A percentile compares a stretch with the other conserved stretches of the same genome.
Evolutionary conservation across 2,329 filamentous ascomycete species (phyloP).

Genomic region (Stagonosporopsis vannaccii): DNA sequence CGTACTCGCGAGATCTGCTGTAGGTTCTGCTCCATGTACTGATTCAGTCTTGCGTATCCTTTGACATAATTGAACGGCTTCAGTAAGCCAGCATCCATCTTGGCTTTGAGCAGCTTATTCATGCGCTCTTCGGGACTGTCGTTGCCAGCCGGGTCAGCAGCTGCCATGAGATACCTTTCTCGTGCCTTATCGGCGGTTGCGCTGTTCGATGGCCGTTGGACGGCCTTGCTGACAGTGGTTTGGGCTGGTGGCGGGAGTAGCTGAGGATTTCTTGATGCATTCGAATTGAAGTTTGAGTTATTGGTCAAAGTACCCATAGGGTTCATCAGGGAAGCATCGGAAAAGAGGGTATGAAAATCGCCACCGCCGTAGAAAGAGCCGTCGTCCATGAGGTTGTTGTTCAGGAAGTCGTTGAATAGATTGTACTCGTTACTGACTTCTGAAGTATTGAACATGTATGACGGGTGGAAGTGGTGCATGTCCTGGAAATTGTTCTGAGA

Average conservation of each 20-base stretch:
- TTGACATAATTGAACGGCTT: constrained; percentile 99
- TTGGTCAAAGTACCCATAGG: constrained; percentile 52
- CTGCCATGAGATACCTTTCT: constrained; percentile 93
- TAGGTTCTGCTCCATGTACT: constrained; percentile 91
- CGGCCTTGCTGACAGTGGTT: constrained; percentile 60
- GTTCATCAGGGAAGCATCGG: constrained; percentile 63
- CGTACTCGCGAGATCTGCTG: constrained; percentile 83
- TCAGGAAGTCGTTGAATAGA: constrained; percentile 93
- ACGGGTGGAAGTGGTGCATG: constrained; percentile 91
- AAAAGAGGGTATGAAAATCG: constrained; percentile 62
- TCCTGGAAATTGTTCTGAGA: constrained; percentile 88
- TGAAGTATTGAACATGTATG: constrained; percentile 92
- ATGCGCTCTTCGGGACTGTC: constrained; percentile 91
- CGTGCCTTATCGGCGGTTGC: constrained; percentile 74
- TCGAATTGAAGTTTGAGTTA: constrained; percentile 42
- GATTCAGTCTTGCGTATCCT: constrained; percentile 86
- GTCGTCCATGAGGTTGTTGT: constrained; percentile 86
- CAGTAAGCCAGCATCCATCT: constrained; percentile 92
- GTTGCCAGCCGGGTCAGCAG: constrained; percentile 87
- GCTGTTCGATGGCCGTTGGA: constrained; percentile 67
- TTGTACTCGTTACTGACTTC: constrained; percentile 98
- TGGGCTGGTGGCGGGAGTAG: constrained; percentile 52
- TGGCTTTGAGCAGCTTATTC: constrained; percentile 91
- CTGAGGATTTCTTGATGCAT: constrained; percentile 57
- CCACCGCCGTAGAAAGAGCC: constrained; percentile 52